Conservation (phyloP, 257 asterid genomes). For the Phtheirospermum japonicum region DNA sequence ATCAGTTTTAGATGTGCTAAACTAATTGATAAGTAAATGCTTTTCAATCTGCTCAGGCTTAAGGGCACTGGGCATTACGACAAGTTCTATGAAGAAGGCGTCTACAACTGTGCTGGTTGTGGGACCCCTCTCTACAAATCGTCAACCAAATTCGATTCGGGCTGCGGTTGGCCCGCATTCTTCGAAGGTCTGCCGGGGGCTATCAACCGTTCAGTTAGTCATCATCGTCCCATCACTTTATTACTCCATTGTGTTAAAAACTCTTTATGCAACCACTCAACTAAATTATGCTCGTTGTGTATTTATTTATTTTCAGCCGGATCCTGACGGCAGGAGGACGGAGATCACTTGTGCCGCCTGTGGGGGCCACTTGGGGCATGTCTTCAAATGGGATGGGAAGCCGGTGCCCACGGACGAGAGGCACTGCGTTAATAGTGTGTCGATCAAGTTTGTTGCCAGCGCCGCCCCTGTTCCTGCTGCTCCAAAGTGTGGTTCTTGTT, state of each 20-base stretch:
- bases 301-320: slow-evolving; percentile 44
- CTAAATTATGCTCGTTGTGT: too few species aligned
- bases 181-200: slow-evolving; percentile 71
- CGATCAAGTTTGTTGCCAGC: slow-evolving; percentile 47
- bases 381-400: slow-evolving; percentile 68
- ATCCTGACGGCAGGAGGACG: slow-evolving; percentile 82
- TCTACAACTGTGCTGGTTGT: slow-evolving; percentile 68
- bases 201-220: slow-evolving; percentile 56
- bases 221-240: too few species aligned
- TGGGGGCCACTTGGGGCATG: slow-evolving; percentile 82
- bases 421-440: slow-evolving; percentile 79
- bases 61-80: slow-evolving; percentile 76
- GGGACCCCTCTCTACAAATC: slow-evolving; percentile 70
- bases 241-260: too few species aligned
- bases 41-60: slow-evolving; percentile 40
- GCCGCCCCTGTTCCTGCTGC: slow-evolving; percentile 26
- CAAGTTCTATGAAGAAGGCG: slow-evolving; percentile 57
- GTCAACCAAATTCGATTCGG: slow-evolving; percentile 69
- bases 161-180: slow-evolving; percentile 93
- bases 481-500: too few species aligned
- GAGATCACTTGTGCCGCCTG: slow-evolving; percentile 79
- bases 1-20: too few species aligned
- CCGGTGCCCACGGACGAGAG: slow-evolving; percentile 67
- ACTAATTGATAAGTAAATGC: too few species aligned
- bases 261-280: too few species aligned